phyloP scores from a whole-genome alignment of 1,139 yeast genomes.

The Tardiomyces digboiensis region DNA sequence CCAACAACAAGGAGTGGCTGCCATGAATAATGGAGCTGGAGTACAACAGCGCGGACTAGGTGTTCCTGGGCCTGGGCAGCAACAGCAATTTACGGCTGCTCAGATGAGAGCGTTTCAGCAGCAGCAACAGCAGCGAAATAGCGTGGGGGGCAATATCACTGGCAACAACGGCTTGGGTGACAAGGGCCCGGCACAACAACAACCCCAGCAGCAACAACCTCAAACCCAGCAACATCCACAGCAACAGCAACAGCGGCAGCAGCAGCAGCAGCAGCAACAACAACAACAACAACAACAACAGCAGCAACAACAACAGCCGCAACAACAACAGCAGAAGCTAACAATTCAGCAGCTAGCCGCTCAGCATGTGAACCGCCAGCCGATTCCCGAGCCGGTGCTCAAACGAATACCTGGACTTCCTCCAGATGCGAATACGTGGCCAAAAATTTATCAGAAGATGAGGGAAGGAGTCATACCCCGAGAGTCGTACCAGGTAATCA shows the following conservation, averaged over 20 bases:
- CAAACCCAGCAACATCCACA: constrained; percentile 5
- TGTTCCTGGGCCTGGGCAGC: neutral
- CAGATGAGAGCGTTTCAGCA: constrained; percentile 19
- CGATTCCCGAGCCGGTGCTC: constrained; percentile 66
- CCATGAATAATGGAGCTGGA: constrained; percentile 7
- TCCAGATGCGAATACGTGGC: constrained; percentile 73
- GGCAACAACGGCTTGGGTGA: constrained; percentile 4
- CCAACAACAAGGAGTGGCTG: constrained; percentile 12
- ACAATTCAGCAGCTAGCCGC: constrained; percentile 5
- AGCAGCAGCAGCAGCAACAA: constrained; percentile 6
- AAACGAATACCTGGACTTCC: constrained; percentile 70
- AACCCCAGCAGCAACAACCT: constrained; percentile 6
- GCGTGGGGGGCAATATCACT: constrained; percentile 1
- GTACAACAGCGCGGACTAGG: neutral
- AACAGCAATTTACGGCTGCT: neutral
- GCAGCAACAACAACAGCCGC: constrained; percentile 6
- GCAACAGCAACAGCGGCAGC: constrained; percentile 10
- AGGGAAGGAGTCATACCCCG: neutral
- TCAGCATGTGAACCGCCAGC: constrained; percentile 41
- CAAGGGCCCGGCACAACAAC: constrained; percentile 8
- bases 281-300: constrained; percentile 2
- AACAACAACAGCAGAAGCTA: constrained; percentile 9
- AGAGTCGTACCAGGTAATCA: constrained; percentile 43
- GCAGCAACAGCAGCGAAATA: constrained; percentile 9
- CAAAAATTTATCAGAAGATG: constrained; percentile 28